Evolutionary conservation across 2,329 filamentous ascomycete species (phyloP).

Genomic region (Aspergillus niger): DNA sequence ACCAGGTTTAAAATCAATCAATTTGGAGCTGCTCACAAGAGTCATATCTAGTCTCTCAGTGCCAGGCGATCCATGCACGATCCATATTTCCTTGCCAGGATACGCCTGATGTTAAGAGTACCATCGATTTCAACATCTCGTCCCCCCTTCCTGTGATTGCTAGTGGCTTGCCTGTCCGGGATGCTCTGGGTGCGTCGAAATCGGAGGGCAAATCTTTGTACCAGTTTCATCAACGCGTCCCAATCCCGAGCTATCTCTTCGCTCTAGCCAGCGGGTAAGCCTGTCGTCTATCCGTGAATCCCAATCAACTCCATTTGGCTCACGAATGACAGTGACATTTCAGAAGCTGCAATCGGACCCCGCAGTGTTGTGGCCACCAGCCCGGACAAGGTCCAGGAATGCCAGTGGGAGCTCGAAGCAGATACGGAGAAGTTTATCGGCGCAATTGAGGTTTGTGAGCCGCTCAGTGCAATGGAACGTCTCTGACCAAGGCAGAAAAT

Average conservation of each 20-base stretch:
- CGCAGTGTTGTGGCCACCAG: conserved; percentile 83
- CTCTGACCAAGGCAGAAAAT: conserved; percentile 48
- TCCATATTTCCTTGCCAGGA: conserved; percentile 97
- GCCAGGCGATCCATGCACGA: conserved; percentile 92
- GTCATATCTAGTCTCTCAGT: conserved; percentile 70
- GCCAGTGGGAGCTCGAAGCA: conserved; percentile 86
- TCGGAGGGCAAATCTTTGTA: conserved; percentile 63
- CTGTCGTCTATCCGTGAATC: not conserved
- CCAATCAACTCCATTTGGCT: not conserved
- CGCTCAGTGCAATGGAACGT: not conserved
- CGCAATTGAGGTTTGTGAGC: conserved; percentile 67
- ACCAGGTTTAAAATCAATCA: not conserved
- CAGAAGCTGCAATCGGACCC: conserved; percentile 80
- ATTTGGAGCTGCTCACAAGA: not conserved
- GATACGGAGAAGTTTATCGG: conserved; percentile 93
- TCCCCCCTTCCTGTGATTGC: conserved; percentile 89
- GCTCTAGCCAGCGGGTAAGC: conserved; percentile 70
- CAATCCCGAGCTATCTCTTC: conserved; percentile 92
- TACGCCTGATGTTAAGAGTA: conserved; percentile 96
- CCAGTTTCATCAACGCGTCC: conserved; percentile 84
- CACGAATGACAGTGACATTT: conserved; percentile 68
- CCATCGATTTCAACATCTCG: conserved; percentile 82
- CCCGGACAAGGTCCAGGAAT: conserved; percentile 79
- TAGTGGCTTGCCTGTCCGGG: conserved; percentile 69
- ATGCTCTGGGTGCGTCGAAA: conserved; percentile 56